Evolutionary conservation across 1,139 yeast species (phyloP), one percentile per base, ranked within the genome.

Genomic region (Pichia sp.): DNA sequence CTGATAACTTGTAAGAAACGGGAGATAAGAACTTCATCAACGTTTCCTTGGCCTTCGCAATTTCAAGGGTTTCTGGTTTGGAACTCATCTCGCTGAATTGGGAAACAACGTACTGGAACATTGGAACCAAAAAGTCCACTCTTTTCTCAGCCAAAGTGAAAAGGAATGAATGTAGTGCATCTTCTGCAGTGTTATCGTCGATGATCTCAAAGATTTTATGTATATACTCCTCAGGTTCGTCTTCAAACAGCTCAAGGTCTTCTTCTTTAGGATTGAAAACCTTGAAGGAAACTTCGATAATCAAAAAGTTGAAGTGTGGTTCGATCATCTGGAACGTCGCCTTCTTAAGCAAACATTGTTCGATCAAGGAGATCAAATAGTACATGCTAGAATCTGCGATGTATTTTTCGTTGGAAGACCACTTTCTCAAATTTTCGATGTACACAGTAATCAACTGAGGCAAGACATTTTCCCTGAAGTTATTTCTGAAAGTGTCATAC

Each of bases 161-260:
- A 56, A 87, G 71, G 53, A 87, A 73, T 2, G 83, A 79, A 56
- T 82, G 72, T 1, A 90, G 86, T 2, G 90, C 89, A 51, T 79
- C 72, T 66, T 85, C 90, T n/a, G 90, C 86, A 13, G 84, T 76
- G 57, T 77, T 74, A 46, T 72, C 74, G 54, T 79, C 84, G 67
- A 80, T 80, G 40, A 81, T 72, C 67, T 90, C 96, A 65, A 90
- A 77, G 56, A 84, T 82, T 62, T 86, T 78, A 69, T 88, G 92
- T 59, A 93, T 87, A 67, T 90, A 93, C 69, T 92, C 97, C 56
- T 82, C 87, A 6, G 98, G 98, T 66, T 93, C 98, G 58, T 80
- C 82, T 59, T 90, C 96, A 72, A 88, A 92, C 40, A 82, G 72
- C 60, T 89, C 96, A 57, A 90, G 73, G 30, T 81, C 82, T 11